A percentile compares a stretch with the other conserved stretches of the same genome.
These are phyloP conservation scores for Triticum aestivum DNA, from an alignment of 176 grass and related monocot genomes.

Conservation along the genomic window DNA sequence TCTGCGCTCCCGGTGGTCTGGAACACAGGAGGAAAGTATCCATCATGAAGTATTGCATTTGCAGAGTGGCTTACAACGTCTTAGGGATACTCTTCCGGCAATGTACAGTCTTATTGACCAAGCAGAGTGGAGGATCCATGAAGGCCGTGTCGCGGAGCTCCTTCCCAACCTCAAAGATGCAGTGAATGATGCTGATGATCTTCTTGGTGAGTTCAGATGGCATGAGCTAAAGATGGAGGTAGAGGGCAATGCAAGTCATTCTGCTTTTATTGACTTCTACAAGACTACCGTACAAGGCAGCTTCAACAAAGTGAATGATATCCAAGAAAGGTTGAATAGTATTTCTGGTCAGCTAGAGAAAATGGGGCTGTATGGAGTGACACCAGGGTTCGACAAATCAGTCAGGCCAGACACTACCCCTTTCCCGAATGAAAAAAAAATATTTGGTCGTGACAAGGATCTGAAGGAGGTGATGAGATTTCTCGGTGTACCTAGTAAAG, in stretches of 20 bases:
- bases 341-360: neutral
- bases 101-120: too few species aligned
- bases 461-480: neutral
- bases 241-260: neutral
- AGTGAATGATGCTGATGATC: slow-evolving; percentile 2
- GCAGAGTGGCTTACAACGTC: neutral
- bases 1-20: neutral
- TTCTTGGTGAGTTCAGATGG: slow-evolving; percentile 6
- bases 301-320: too few species aligned
- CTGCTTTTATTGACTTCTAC: neutral
- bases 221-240: neutral
- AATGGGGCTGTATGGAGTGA: neutral
- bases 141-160: neutral
- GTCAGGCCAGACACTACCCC: neutral
- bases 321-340: neutral
- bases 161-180: slow-evolving; percentile 13
- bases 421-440: neutral
- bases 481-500: neutral
- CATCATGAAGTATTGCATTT: neutral
- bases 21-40: neutral
- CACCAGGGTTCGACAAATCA: neutral
- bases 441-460: neutral
- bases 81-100: neutral
- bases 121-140: too few species aligned
- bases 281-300: neutral